Conservation (phyloP, 352 stramenopile species). For the Phytophthora megakarya region DNA sequence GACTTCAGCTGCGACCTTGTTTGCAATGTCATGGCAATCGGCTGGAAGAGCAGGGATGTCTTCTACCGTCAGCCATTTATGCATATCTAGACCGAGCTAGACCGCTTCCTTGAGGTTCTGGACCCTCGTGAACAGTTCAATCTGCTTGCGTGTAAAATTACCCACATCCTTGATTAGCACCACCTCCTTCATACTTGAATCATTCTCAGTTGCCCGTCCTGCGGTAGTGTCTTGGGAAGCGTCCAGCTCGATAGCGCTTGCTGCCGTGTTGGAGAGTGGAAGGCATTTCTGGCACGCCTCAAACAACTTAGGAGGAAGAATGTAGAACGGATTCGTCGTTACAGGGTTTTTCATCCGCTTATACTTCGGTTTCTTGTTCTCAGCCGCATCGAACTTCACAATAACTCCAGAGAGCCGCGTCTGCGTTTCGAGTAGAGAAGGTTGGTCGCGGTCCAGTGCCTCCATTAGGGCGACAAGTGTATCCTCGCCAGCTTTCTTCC, state of each 20-base stretch:
- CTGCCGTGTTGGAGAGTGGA: neutral
- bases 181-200: neutral
- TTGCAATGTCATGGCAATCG: neutral
- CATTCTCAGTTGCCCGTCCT: too few species aligned
- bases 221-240: too few species aligned
- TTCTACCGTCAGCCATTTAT: neutral
- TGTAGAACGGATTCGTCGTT: conserved; percentile 25
- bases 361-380: conserved; percentile 10
- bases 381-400: neutral
- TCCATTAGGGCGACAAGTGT: conserved; percentile 8
- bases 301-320: conserved; percentile 9
- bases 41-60: neutral
- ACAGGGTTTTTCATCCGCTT: conserved; percentile 14
- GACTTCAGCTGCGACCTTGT: neutral
- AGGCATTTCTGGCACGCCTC: neutral
- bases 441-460: neutral
- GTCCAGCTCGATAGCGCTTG: neutral
- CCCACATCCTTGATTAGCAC: conserved; percentile 9
- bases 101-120: neutral
- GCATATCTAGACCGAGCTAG: neutral
- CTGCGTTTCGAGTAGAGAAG: neutral
- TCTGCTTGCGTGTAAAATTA: conserved; percentile 8
- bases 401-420: neutral
- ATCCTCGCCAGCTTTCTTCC: neutral
- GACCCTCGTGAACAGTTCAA: conserved; percentile 10